These are phyloP conservation scores for Rosa multiflora DNA, from an alignment of 306 rosid genomes.

Conservation along the genomic window DNA sequence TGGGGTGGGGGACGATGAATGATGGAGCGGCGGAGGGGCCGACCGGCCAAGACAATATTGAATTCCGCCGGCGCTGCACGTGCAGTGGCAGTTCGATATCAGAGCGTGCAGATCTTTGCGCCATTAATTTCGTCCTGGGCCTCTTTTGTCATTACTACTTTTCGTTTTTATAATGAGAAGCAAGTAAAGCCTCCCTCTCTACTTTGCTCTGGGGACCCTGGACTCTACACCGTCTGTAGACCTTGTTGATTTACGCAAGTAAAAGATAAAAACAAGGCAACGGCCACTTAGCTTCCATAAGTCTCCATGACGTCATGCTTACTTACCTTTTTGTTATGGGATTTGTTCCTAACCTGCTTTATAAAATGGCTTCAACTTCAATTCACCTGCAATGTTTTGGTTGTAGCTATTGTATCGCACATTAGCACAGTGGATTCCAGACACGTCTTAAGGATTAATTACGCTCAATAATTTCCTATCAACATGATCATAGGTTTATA, in stretches of 20 bases:
- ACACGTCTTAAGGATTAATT: not conserved
- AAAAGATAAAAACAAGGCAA: not conserved
- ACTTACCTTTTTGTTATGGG: not conserved
- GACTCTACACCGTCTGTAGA: not conserved
- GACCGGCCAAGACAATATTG: not conserved
- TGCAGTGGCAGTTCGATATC: not conserved
- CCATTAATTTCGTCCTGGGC: not conserved
- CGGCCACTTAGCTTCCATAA: not conserved
- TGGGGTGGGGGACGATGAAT: not conserved
- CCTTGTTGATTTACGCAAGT: not conserved
- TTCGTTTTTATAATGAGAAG: not conserved
- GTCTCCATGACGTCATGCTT: not conserved
- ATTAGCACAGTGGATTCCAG: not conserved
- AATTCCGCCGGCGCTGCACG: constrained; percentile 19
- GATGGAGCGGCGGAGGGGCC: constrained; percentile 6
- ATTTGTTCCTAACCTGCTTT: not conserved
- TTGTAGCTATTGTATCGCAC: not conserved
- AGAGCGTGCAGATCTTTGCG: no score
- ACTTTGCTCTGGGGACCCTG: not conserved
- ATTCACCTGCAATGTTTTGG: not conserved
- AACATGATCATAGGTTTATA: not conserved
- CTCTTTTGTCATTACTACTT: not conserved
- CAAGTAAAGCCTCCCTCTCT: not conserved
- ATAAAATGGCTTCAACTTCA: not conserved
- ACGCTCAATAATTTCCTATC: not conserved